These are phyloP conservation scores for Stemphylium beticola DNA, from an alignment of 2,329 filamentous ascomycete genomes.

Conservation along the genomic window DNA sequence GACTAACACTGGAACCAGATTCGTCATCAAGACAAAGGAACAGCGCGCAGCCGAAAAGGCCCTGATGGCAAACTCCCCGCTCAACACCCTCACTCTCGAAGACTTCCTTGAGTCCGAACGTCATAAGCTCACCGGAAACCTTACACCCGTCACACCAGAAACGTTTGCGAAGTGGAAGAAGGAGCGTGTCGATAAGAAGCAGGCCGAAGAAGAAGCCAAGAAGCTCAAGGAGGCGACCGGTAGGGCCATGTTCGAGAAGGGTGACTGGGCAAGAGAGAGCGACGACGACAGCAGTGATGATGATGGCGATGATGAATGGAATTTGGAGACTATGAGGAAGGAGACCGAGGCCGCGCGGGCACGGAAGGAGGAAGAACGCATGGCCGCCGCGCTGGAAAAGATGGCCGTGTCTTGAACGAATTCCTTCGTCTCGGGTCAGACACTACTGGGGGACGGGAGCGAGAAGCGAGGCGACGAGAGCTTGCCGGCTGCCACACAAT, in stretches of 20 bases:
- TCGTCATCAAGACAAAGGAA: slow-evolving; percentile 97
- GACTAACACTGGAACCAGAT: slow-evolving; percentile 56
- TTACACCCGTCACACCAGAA: slow-evolving; percentile 94
- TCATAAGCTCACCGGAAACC: slow-evolving; percentile 87
- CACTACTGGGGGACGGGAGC: not conserved
- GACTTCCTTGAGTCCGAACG: slow-evolving; percentile 97
- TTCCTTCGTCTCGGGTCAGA: not conserved
- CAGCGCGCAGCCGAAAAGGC: slow-evolving; percentile 96
- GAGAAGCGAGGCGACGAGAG: slow-evolving; percentile 10
- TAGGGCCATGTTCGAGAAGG: slow-evolving; percentile 93
- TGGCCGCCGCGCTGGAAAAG: slow-evolving; percentile 43
- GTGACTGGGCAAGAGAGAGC: slow-evolving; percentile 79
- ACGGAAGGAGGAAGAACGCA: slow-evolving; percentile 77
- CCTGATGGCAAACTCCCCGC: slow-evolving; percentile 90
- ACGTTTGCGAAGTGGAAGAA: slow-evolving; percentile 97
- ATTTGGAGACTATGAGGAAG: slow-evolving; percentile 78
- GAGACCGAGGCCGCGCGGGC: slow-evolving; percentile 82
- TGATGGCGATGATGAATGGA: slow-evolving; percentile 70
- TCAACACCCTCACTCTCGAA: slow-evolving; percentile 93
- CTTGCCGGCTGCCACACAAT: slow-evolving; percentile 30
- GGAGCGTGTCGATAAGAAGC: slow-evolving; percentile 92
- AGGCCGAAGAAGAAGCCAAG: slow-evolving; percentile 86
- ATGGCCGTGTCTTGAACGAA: slow-evolving; percentile 26
- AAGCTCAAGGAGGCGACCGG: slow-evolving; percentile 95
- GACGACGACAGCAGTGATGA: slow-evolving; percentile 62